Evolutionary conservation across 805 yeast species (phyloP).

Genomic region (Saturnispora hagleri): DNA sequence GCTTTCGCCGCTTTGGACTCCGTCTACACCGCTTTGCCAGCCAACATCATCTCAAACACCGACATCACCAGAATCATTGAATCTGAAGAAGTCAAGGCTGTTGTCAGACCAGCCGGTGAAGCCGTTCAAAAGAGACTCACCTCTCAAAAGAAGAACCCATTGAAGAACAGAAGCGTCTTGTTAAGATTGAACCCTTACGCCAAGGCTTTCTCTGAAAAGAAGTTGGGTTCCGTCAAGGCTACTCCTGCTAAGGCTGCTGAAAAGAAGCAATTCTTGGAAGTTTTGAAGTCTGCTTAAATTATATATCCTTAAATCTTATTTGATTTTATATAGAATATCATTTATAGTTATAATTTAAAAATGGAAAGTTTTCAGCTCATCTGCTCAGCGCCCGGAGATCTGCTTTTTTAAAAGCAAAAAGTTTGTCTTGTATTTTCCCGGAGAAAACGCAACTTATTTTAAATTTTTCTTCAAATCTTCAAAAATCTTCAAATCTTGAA

Average conservation of each 20-base stretch:
- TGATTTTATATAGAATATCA: background rate
- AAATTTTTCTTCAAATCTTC: background rate
- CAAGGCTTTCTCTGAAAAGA: conserved; percentile 88
- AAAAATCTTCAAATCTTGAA: background rate
- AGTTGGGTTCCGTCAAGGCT: conserved; percentile 76
- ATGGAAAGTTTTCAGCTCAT: background rate
- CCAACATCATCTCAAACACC: conserved; percentile 89
- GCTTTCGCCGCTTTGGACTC: conserved; percentile 96
- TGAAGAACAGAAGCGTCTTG: conserved; percentile 97
- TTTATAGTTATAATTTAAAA: background rate
- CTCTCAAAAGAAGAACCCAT: conserved; percentile 98
- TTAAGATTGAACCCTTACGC: conserved; percentile 99
- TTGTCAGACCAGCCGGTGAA: conserved; percentile 93
- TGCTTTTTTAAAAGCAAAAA: background rate
- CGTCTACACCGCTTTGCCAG: conserved; percentile 95
- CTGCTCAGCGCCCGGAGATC: background rate
- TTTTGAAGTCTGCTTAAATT: conserved; percentile 52
- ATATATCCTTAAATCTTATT: background rate
- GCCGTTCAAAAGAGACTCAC: conserved; percentile 86
- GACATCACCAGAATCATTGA: conserved; percentile 96
- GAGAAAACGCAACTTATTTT: background rate
- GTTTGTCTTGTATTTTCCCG: background rate
- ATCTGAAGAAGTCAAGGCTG: conserved; percentile 98
- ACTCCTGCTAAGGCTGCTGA: conserved; percentile 50
- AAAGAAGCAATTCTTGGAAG: conserved; percentile 59